Percentiles rank a stretch among this genome's conserved stretches.
Conservation (phyloP, 768 basidiomycete genomes). For the Termitomyces sp. region DNA sequence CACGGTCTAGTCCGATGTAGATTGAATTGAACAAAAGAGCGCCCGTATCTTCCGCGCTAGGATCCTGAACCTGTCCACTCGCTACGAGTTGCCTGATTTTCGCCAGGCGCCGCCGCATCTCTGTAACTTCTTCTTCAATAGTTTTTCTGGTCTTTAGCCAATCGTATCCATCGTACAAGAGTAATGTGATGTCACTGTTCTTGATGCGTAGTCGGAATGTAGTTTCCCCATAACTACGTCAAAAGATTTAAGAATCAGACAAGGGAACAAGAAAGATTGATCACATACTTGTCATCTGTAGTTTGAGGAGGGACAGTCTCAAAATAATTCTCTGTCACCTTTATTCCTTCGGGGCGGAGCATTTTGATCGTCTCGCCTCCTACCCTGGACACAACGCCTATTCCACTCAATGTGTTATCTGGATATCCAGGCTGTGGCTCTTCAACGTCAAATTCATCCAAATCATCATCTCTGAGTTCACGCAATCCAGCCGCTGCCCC, state of each 20-base stretch:
- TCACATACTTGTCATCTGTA: conserved; percentile 43
- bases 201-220: conserved; percentile 54
- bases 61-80: conserved; percentile 82
- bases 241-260: conserved; percentile 1
- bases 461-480: conserved; percentile 69
- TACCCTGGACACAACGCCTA: conserved; percentile 54
- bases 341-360: conserved; percentile 61
- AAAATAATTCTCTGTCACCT: conserved; percentile 73
- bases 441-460: conserved; percentile 60
- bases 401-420: conserved; percentile 26
- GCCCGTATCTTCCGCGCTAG: conserved; percentile 68
- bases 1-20: conserved; percentile 86
- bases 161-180: conserved; percentile 93
- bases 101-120: conserved; percentile 81
- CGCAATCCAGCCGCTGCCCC: conserved; percentile 75
- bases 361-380: conserved; percentile 88
- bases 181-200: conserved; percentile 62
- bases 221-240: conserved; percentile 42
- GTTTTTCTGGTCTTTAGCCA: conserved; percentile 83
- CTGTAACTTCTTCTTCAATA: conserved; percentile 86
- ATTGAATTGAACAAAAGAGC: conserved; percentile 90
- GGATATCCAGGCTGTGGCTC: conserved; percentile 26
- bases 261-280: neutral
- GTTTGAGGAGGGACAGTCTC: conserved; percentile 60
- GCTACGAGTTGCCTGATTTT: conserved; percentile 93